These are phyloP conservation scores for Pyrrhoderma noxium DNA, from an alignment of 1,284 basidiomycete genomes.

Conservation along the genomic window DNA sequence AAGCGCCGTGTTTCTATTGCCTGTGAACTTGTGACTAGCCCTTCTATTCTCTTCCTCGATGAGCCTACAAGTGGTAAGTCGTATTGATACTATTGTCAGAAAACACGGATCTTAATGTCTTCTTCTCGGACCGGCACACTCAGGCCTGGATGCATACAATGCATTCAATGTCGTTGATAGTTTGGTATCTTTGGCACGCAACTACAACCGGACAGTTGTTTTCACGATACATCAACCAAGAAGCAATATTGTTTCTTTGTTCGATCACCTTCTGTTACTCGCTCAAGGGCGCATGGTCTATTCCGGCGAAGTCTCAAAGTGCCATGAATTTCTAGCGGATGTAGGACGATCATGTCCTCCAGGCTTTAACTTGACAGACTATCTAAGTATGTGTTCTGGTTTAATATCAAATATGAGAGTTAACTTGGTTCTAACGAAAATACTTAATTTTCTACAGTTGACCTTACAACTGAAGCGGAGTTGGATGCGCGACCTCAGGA, in stretches of 20 bases:
- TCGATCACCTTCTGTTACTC: constrained; percentile 86
- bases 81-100: neutral
- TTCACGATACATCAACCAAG: constrained; percentile 99
- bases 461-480: constrained; percentile 76
- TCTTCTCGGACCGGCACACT: constrained; percentile 5
- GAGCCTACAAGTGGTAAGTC: constrained; percentile 88
- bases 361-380: constrained; percentile 98
- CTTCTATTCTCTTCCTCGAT: constrained; percentile 92
- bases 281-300: constrained; percentile 81
- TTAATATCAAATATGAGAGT: too few relatives aligned
- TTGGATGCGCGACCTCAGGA: constrained; percentile 37
- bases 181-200: constrained; percentile 76
- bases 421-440: neutral
- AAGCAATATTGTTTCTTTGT: constrained; percentile 92
- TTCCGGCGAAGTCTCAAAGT: constrained; percentile 68
- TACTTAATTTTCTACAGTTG: constrained; percentile 41
- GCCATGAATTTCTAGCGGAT: constrained; percentile 73
- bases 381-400: constrained; percentile 58
- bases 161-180: constrained; percentile 92
- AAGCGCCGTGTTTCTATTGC: constrained; percentile 95
- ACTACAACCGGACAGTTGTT: constrained; percentile 92
- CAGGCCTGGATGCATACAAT: constrained; percentile 91
- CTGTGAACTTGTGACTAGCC: constrained; percentile 96
- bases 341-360: constrained; percentile 83
- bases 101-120: neutral